Evolutionary conservation across 345 rosid species (phyloP).

Genomic region (Gossypium sturtianum): DNA sequence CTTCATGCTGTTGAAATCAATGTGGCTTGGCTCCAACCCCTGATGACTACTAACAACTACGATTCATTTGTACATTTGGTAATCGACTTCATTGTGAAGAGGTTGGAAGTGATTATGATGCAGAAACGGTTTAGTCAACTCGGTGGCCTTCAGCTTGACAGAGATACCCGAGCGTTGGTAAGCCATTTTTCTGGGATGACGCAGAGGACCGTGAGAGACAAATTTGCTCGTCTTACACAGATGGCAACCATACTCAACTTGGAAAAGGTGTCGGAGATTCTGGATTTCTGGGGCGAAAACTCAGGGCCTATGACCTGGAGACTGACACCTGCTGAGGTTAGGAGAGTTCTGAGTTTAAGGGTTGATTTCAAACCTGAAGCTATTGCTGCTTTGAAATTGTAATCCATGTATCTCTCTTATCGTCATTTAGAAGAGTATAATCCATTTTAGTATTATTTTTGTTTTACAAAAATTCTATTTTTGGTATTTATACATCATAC

Average conservation of each 20-base stretch:
- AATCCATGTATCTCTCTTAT: constrained; percentile 17
- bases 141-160: constrained; percentile 96
- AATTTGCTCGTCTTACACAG: constrained; percentile 88
- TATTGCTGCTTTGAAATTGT: constrained; percentile 79
- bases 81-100: constrained; percentile 86
- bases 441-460: neutral
- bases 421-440: neutral
- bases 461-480: neutral
- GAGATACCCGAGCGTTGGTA: constrained; percentile 82
- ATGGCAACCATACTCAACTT: constrained; percentile 93
- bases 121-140: constrained; percentile 98
- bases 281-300: constrained; percentile 99
- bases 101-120: constrained; percentile 97
- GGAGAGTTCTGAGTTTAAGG: constrained; percentile 81
- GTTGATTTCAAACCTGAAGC: constrained; percentile 94
- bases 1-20: constrained; percentile 85
- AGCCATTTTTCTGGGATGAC: constrained; percentile 96
- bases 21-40: constrained; percentile 84
- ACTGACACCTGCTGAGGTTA: constrained; percentile 88
- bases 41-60: constrained; percentile 87
- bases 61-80: constrained; percentile 76
- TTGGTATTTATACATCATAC: neutral
- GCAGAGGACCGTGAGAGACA: constrained; percentile 92
- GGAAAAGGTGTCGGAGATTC: constrained; percentile 92
- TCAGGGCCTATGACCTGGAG: constrained; percentile 99